A percentile compares a stretch with the other conserved stretches of the same genome.
Evolutionary conservation across 345 rosid species (phyloP).

Genomic region (Euphorbia lathyris): DNA sequence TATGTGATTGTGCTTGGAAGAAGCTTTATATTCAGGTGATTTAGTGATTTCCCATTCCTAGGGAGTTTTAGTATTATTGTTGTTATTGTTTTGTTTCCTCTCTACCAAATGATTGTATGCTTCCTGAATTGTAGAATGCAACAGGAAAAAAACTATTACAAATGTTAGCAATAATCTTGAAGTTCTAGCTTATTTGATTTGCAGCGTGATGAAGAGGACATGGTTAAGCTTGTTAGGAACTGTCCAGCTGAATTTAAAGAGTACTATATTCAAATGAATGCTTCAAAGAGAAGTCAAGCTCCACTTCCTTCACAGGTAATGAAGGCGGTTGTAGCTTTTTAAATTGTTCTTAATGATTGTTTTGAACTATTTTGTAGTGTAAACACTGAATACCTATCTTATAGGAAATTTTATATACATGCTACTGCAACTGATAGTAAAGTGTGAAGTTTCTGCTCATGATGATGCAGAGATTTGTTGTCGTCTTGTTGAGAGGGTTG

Average conservation of each 20-base stretch:
- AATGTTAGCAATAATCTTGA: not conserved
- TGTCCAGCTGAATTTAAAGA: conserved; percentile 78
- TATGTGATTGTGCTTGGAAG: conserved; percentile 84
- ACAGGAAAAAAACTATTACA: not conserved
- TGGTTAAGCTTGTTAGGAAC: conserved; percentile 68
- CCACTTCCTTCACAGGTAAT: conserved; percentile 86
- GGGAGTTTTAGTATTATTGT: conserved; percentile 3
- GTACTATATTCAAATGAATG: conserved; percentile 92
- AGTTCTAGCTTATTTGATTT: conserved; percentile 15
- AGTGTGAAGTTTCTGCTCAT: not conserved
- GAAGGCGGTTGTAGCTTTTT: conserved; percentile 4
- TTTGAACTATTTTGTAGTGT: not conserved
- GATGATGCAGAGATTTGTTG: not conserved
- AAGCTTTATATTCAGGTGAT: conserved; percentile 83
- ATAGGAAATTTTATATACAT: not conserved
- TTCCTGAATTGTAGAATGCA: not conserved
- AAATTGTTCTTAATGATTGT: not conserved
- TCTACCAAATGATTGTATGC: too few species aligned
- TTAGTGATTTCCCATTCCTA: not conserved
- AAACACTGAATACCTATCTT: not conserved
- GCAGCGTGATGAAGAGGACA: conserved; percentile 91
- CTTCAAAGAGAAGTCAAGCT: conserved; percentile 89
- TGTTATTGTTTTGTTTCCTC: not conserved
- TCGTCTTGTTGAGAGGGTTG: not conserved
- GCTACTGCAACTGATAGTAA: not conserved